Evolutionary conservation across 2,329 filamentous ascomycete genomes (phyloP), one percentile per base, ranked within the genome.

Genomic region (Periconia sp.): DNA sequence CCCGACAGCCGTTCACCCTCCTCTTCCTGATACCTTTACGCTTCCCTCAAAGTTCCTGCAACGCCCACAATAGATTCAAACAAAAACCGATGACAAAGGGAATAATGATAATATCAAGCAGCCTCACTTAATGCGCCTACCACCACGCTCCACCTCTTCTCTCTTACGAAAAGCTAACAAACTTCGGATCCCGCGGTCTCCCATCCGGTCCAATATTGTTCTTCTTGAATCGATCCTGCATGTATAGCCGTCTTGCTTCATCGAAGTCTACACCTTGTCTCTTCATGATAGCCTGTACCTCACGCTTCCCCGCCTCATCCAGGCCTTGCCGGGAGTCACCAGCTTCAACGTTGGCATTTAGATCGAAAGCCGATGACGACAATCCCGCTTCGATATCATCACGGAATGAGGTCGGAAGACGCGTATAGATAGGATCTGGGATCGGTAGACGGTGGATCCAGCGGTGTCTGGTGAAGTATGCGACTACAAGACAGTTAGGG

Each of bases 271-370:
- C 82, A 45, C 85, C 81, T 52, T 85, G 80, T 67, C 80, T 85
- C 81, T 90, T 92, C 94, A 99, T 99, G 57, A 99, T 92, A 58
- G 81, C 82, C 61, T 91, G 81, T 29, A 99, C 85, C 70, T 95
- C 89, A 26, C 79, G 74, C 77, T 97, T 97, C 43, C 83, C 88
- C 34, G 75, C 77, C 54, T 87, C 84, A 66, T 97, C 92, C 13
- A 99, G 78, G 0, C 94, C 94, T 0, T 84, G 82, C 54, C 94
- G 83, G 21, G 79, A 78, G 68, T 99, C 94, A 36, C 88, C 88
- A 10, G 81, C 82, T 44, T 86, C 85, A 23, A 99, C 77, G 66
- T 99, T 99, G 51, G 80, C 82, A 8, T 79, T 75, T 18, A 99
- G 81, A 63, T 96, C 88, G 68, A 99, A 99, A 40, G 86, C 88